Evolutionary conservation across 2,329 filamentous ascomycete species (phyloP).

Genomic region (Ciborinia camelliae): DNA sequence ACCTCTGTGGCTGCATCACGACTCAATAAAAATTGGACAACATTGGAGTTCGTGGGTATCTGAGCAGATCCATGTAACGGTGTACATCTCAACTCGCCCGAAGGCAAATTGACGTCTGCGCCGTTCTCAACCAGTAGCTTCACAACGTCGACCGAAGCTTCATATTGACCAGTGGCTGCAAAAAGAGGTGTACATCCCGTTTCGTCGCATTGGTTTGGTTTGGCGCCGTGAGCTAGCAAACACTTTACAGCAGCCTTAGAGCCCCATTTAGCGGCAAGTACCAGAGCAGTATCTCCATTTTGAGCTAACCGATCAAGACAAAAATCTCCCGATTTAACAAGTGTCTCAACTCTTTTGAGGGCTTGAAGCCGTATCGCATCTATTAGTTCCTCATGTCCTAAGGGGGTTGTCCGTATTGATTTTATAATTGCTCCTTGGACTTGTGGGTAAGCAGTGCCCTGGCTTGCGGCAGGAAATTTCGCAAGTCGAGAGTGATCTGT

Average conservation of each 20-base stretch:
- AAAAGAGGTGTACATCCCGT: slow-evolving; percentile 14
- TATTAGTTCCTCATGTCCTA: slow-evolving; percentile 16
- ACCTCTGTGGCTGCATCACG: slow-evolving; percentile 14
- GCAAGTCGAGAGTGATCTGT: slow-evolving; percentile 18
- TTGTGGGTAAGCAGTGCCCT: slow-evolving; percentile 18
- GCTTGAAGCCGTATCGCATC: slow-evolving; percentile 5
- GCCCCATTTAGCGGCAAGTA: slow-evolving; percentile 15
- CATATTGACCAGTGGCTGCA: slow-evolving; percentile 6
- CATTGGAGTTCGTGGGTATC: slow-evolving; percentile 1
- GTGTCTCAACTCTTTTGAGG: slow-evolving; percentile 2
- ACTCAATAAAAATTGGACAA: slow-evolving; percentile 14
- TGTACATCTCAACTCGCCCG: slow-evolving; percentile 12
- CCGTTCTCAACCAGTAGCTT: slow-evolving; percentile 13
- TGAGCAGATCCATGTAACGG: slow-evolving; percentile 17
- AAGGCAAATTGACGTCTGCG: slow-evolving; percentile 6
- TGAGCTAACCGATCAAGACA: slow-evolving; percentile 2
- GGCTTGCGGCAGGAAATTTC: slow-evolving; percentile 15
- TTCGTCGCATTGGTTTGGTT: slow-evolving; percentile 14
- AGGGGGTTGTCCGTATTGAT: slow-evolving; percentile 8
- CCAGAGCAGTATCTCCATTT: slow-evolving; percentile 14
- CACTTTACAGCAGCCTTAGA: slow-evolving; percentile 9
- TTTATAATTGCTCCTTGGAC: slow-evolving; percentile 15
- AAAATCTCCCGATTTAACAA: slow-evolving; percentile 17
- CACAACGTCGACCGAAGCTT: slow-evolving; percentile 10
- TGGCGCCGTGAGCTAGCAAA: slow-evolving; percentile 13